These are phyloP conservation scores for Solanum bulbocastanum DNA, from an alignment of 257 asterid genomes.

Conservation along the genomic window DNA sequence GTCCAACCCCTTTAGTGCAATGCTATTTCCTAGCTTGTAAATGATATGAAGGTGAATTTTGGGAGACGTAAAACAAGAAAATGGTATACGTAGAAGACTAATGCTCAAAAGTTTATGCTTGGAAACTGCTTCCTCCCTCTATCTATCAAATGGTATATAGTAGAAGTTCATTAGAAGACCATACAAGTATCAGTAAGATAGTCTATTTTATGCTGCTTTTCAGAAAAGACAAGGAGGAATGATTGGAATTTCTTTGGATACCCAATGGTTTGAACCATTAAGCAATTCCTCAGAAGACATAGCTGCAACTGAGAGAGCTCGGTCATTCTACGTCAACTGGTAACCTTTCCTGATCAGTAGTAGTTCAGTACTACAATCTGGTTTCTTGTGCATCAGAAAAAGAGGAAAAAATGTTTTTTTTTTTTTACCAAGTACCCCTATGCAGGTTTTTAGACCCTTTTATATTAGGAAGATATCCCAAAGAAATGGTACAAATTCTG, in stretches of 20 bases:
- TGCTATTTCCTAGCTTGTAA: not conserved
- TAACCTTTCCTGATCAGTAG: not conserved
- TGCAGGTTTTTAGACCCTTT: slow-evolving; percentile 54
- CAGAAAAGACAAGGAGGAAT: slow-evolving; percentile 41
- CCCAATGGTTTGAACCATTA: slow-evolving; percentile 46
- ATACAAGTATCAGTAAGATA: not conserved
- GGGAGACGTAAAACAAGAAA: not conserved
- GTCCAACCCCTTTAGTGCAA: not conserved
- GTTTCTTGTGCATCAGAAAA: not conserved
- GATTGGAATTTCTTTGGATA: slow-evolving; percentile 41
- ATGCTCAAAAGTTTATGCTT: not conserved
- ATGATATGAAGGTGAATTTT: not conserved
- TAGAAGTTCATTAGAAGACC: not conserved
- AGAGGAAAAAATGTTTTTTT: not conserved
- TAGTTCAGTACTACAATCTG: not conserved
- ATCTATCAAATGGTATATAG: not conserved
- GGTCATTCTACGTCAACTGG: slow-evolving; percentile 46
- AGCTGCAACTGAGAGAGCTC: slow-evolving; percentile 55
- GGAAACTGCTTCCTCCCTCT: not conserved
- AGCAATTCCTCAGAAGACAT: slow-evolving; percentile 40
- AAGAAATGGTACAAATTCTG: slow-evolving; percentile 31
- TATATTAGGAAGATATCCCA: slow-evolving; percentile 43
- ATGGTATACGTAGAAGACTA: not conserved
- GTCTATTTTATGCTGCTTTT: not conserved
- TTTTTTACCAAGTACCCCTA: not conserved